Evolutionary conservation across 768 basidiomycete species (phyloP).

Genomic region (Russula griseocarnosa): DNA sequence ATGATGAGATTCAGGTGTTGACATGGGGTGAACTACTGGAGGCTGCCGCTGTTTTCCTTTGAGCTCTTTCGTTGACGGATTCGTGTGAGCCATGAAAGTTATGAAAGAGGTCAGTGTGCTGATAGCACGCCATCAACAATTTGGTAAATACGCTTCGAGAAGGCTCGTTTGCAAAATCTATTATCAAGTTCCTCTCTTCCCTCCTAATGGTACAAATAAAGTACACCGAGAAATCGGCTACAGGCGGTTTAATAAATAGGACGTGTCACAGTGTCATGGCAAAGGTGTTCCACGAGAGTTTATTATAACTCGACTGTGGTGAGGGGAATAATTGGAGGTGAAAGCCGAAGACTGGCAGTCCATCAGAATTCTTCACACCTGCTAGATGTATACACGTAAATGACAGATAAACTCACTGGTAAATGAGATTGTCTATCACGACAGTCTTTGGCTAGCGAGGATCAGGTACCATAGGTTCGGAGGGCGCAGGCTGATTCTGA

Average conservation of each 20-base stretch:
- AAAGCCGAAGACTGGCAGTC: not conserved
- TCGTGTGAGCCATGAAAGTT: not conserved
- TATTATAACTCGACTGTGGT: not conserved
- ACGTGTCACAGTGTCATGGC: not conserved
- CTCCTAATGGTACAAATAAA: not conserved
- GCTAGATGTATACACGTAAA: not conserved
- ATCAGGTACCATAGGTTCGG: slow-evolving; percentile 4
- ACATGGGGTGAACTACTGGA: slow-evolving; percentile 35
- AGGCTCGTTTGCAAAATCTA: not conserved
- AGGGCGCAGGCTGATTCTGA: slow-evolving; percentile 10
- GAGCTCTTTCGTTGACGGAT: not conserved
- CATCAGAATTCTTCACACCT: not conserved
- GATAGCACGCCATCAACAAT: no score
- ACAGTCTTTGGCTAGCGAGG: not conserved
- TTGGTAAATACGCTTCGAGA: not conserved
- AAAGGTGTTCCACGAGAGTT: no score
- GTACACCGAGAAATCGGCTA: not conserved
- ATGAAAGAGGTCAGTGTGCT: not conserved
- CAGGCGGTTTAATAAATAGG: not conserved
- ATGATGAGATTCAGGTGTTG: slow-evolving; percentile 86
- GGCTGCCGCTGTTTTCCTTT: slow-evolving; percentile 30
- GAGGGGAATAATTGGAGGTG: not conserved
- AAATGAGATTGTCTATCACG: no score
- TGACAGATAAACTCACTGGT: not conserved
- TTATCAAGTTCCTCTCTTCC: not conserved